Percentiles rank a stretch among this genome's conserved stretches.
These are phyloP conservation scores for Solanum tarijense DNA, from an alignment of 257 asterid genomes.

Conservation along the genomic window DNA sequence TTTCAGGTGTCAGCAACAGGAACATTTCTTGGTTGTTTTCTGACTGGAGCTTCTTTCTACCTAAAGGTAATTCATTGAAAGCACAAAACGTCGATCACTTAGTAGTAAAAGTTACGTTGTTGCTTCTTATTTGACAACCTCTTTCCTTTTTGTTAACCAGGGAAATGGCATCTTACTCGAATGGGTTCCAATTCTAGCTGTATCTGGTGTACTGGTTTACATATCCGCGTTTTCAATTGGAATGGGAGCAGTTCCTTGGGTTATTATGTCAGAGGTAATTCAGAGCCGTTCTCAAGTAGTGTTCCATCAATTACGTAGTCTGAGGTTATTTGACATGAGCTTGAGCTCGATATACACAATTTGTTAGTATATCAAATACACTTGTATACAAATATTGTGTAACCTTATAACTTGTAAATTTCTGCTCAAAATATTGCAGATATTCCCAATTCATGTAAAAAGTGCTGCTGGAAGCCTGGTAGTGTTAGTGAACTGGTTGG, in stretches of 20 bases:
- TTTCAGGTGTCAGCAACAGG: conserved; percentile 73
- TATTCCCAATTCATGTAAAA: conserved; percentile 71
- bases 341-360: not conserved
- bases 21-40: conserved; percentile 53
- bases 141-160: conserved; percentile 18
- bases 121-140: not conserved
- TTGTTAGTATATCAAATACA: not conserved
- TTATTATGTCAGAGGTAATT: conserved; percentile 83
- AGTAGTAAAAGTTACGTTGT: not conserved
- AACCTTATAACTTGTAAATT: not conserved
- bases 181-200: conserved; percentile 48
- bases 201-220: conserved; percentile 77
- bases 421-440: conserved; percentile 21
- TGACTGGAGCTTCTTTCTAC: conserved; percentile 61
- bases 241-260: conserved; percentile 92
- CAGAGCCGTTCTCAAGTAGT: not conserved
- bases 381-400: not conserved
- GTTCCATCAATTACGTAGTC: not conserved
- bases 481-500: conserved; percentile 71
- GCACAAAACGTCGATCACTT: not conserved
- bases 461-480: conserved; percentile 78
- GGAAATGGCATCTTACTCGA: conserved; percentile 34
- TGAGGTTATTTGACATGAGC: not conserved
- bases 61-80: conserved; percentile 38
- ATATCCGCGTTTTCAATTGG: conserved; percentile 68